These are phyloP conservation scores for Fusarium annulatum DNA, from an alignment of 2,329 filamentous ascomycete genomes.

Conservation along the genomic window DNA sequence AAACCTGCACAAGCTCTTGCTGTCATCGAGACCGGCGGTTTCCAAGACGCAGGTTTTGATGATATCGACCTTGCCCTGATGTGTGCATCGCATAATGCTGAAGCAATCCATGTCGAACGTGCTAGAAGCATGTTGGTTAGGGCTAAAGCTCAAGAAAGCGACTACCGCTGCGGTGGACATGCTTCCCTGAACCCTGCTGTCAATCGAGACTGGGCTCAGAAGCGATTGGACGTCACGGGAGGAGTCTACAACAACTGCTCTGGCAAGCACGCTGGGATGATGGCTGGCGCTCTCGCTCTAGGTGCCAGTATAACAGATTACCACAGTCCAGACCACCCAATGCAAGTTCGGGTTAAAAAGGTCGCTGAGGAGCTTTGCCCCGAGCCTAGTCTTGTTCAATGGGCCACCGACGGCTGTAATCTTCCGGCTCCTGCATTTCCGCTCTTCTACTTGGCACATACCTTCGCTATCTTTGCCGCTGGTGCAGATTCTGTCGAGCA, in stretches of 20 bases:
- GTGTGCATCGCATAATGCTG: background rate
- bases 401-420: background rate
- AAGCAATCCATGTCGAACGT: accelerated
- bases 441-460: background rate
- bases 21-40: background rate
- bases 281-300: background rate
- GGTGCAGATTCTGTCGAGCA: background rate
- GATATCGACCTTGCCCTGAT: background rate
- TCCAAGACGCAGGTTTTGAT: background rate
- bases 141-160: background rate
- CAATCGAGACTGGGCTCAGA: background rate
- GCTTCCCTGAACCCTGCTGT: background rate
- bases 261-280: background rate
- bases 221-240: accelerated
- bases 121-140: background rate
- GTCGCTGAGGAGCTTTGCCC: background rate
- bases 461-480: background rate
- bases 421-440: background rate
- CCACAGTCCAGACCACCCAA: background rate
- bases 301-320: background rate
- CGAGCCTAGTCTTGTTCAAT: background rate
- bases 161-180: background rate
- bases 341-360: background rate
- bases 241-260: background rate
- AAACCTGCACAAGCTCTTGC: background rate